These are phyloP conservation scores for Brassica balearica DNA, from an alignment of 441 rosid species.

Conservation along the genomic window DNA sequence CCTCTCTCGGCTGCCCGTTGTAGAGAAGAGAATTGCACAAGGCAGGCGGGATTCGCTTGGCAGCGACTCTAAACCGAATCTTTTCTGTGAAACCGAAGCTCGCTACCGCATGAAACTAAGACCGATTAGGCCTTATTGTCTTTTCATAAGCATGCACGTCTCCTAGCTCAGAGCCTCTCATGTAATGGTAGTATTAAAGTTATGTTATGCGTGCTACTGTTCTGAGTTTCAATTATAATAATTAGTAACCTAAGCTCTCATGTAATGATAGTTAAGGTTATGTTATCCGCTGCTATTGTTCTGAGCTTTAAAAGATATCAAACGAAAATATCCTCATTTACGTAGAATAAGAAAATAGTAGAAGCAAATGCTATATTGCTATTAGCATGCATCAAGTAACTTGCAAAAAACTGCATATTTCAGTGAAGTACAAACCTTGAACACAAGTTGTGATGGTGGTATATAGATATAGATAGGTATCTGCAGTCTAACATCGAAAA, in stretches of 20 bases:
- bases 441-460: background rate
- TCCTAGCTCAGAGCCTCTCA: conserved; percentile 5
- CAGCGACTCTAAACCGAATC: conserved; percentile 77
- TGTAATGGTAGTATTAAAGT: conserved; percentile 3
- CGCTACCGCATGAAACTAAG: conserved; percentile 49
- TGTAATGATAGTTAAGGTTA: background rate
- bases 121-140: conserved; percentile 1
- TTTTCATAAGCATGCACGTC: conserved; percentile 1
- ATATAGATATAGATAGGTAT: background rate
- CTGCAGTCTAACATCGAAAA: conserved; percentile 31
- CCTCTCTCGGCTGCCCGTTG: conserved; percentile 76
- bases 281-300: background rate
- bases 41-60: conserved; percentile 75
- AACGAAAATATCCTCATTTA: background rate
- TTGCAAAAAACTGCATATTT: background rate
- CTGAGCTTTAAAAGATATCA: background rate
- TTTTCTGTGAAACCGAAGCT: conserved; percentile 54
- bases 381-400: background rate
- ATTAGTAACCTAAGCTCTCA: background rate
- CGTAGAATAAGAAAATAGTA: background rate
- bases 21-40: conserved; percentile 87
- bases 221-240: background rate
- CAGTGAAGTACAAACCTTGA: background rate
- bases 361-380: conserved; percentile 12
- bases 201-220: conserved; percentile 2